Percentiles rank a stretch among this genome's conserved stretches.
These are phyloP conservation scores for Russula vinacea DNA, from an alignment of 768 basidiomycete genomes.

Conservation along the genomic window DNA sequence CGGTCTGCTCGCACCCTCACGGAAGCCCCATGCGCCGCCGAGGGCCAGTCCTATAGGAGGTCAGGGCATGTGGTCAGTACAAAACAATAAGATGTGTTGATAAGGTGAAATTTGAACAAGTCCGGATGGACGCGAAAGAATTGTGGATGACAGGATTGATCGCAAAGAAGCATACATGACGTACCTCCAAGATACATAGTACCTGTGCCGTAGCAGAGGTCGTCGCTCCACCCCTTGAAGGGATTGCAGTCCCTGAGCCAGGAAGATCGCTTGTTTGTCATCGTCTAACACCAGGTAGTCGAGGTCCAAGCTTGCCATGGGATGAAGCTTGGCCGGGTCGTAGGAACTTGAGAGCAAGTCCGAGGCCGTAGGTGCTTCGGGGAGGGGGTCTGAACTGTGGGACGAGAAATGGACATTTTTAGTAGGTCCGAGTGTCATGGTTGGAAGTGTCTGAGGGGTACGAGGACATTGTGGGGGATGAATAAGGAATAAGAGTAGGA, in stretches of 20 bases:
- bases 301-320: constrained; percentile 86
- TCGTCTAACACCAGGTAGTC: constrained; percentile 96
- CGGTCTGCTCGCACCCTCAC: constrained; percentile 87
- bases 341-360: constrained; percentile 85
- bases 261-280: constrained; percentile 87
- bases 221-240: constrained; percentile 99
- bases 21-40: constrained; percentile 94
- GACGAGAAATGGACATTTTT: constrained; percentile 30
- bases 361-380: constrained; percentile 70
- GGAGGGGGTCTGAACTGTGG: constrained; percentile 41
- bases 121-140: constrained; percentile 57
- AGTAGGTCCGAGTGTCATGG: constrained; percentile 27
- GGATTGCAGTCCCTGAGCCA: constrained; percentile 86
- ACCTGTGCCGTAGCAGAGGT: constrained; percentile 98
- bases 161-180: constrained; percentile 40
- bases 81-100: constrained; percentile 70
- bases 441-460: constrained; percentile 7
- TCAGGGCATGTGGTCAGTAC: constrained; percentile 70
- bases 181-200: constrained; percentile 96
- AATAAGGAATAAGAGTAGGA: background rate
- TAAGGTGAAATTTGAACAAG: constrained; percentile 33
- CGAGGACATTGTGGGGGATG: constrained; percentile 20
- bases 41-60: constrained; percentile 78
- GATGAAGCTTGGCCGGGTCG: constrained; percentile 91
- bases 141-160: constrained; percentile 33